These are phyloP conservation scores for Mycena pura DNA, from an alignment of 768 basidiomycete genomes.

Conservation along the genomic window DNA sequence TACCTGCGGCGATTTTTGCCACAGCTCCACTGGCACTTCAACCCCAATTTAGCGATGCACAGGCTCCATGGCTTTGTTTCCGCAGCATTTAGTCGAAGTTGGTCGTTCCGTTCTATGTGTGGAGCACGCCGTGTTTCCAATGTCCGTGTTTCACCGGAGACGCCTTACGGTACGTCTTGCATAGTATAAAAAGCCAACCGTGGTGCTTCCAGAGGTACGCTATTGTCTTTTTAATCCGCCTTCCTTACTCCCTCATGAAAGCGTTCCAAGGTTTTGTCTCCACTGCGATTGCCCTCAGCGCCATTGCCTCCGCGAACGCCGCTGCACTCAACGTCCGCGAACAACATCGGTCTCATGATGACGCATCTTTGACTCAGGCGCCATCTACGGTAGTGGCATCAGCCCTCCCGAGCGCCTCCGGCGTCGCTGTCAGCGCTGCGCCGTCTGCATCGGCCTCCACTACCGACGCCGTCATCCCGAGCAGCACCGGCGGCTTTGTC, in stretches of 20 bases:
- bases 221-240: not conserved
- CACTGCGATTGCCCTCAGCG: not conserved
- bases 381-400: not conserved
- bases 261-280: not conserved
- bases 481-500: not conserved
- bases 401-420: too few species aligned
- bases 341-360: not conserved
- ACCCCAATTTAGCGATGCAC: too few species aligned
- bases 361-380: not conserved
- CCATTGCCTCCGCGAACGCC: not conserved
- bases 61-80: too few species aligned
- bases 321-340: not conserved
- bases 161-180: too few species aligned
- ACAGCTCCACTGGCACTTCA: too few species aligned
- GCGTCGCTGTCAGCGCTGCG: not conserved
- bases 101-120: too few species aligned
- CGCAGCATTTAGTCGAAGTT: too few species aligned
- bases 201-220: too few species aligned
- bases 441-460: not conserved
- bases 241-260: not conserved
- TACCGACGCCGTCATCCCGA: not conserved
- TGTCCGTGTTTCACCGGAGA: too few species aligned
- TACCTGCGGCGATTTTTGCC: too few species aligned
- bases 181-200: too few species aligned
- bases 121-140: too few species aligned